Base-by-base conservation (phyloP, 257 asterid genomes). In the Nyctanthes arbortristis region DNA sequence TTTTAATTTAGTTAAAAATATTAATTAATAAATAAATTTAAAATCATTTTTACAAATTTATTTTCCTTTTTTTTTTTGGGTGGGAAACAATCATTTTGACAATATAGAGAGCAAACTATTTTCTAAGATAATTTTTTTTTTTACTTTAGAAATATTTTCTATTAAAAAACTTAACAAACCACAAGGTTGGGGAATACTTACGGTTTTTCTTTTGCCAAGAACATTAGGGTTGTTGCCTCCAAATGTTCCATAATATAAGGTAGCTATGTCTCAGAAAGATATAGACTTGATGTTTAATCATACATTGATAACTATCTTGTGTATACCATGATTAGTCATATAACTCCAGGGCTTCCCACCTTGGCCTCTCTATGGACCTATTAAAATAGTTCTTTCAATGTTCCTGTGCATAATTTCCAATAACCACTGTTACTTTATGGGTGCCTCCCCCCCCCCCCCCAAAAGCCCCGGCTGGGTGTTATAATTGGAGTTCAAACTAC, bases 171-270 rank as follows among this genome's bases (percentile, higher is more conserved):
- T 43, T 43, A 16, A 43, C 54, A 43, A 20, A 24, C 54, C 54
- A 43, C 0, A 43, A n/a, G 54, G n/a, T n/a, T n/a, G 54, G 40
- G 54, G 54, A 43, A 43, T 43, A 43, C 54, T 43, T 43, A 43
- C 54, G 1, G 54, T 43, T 43, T 16, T 16, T 24, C 54, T 43
- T 4, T 43, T 24, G n/a, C 54, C 54, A 43, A 43, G 14, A 24
- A 14, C 54, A 43, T 43, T 43, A 43, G 54, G 54, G 54, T 43
- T 43, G 54, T 43, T 43, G 54, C 54, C 54, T 43, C 54, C 54
- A 24, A 43, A 43, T 43, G 54, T 43, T 43, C 54, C 22, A 43
- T 5, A 43, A 43, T 43, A 20, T 43, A 43, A 43, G 54, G 6
- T 24, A 43, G 54, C n/a, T n/a, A 24, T 16, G 54, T 43, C 54